phyloP scores from a whole-genome alignment of 164 flowering plant genomes.

The Buxus sempervirens region DNA sequence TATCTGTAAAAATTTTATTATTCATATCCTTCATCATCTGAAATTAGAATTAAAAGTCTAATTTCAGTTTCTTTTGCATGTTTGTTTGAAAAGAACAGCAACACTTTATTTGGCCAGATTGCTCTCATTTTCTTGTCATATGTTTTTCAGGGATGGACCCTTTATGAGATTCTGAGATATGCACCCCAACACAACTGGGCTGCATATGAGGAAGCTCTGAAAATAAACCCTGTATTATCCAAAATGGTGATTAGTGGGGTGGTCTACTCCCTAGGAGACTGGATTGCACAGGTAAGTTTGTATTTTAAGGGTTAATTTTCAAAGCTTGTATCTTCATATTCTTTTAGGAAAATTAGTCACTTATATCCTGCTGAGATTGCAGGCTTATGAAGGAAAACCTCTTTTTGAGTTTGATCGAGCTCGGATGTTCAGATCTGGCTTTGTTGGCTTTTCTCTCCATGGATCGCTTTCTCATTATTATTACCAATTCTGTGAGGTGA shows the following conservation, averaged over 20 bases:
- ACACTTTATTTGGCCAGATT: neutral
- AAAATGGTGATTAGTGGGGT: constrained; percentile 77
- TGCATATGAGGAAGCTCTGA: constrained; percentile 74
- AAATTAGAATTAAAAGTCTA: too few relatives aligned
- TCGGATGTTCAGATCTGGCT: constrained; percentile 74
- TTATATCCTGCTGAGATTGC: constrained; percentile 9
- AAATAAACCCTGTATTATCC: constrained; percentile 64
- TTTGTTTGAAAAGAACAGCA: too few relatives aligned
- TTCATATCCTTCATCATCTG: too few relatives aligned
- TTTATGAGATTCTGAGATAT: constrained; percentile 64
- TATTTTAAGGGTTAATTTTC: neutral
- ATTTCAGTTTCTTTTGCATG: too few relatives aligned
- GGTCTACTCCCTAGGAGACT: constrained; percentile 70
- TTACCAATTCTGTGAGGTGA: constrained; percentile 78
- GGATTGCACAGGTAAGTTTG: constrained; percentile 72
- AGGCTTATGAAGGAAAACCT: constrained; percentile 82
- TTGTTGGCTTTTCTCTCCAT: constrained; percentile 73
- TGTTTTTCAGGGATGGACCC: constrained; percentile 61
- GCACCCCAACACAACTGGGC: constrained; percentile 75
- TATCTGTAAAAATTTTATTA: too few relatives aligned
- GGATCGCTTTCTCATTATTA: constrained; percentile 84
- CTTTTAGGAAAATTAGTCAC: neutral
- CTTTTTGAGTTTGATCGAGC: constrained; percentile 61
- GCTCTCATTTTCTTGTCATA: neutral
- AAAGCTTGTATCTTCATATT: neutral